phyloP scores from a whole-genome alignment of 169 alveolate genomes.

The Plasmodium knowlesi region DNA sequence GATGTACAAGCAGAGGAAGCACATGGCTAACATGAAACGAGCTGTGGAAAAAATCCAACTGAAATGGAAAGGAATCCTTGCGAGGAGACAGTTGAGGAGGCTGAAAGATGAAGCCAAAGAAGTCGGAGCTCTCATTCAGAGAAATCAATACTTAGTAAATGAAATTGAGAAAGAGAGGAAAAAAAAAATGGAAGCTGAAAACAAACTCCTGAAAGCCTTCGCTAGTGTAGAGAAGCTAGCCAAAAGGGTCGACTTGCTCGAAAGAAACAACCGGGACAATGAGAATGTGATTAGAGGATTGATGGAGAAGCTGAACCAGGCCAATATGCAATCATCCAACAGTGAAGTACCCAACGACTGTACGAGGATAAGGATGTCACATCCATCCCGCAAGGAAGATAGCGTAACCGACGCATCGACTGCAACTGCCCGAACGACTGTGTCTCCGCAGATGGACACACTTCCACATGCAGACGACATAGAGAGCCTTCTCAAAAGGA shows the following conservation, averaged over 20 bases:
- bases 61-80: constrained; percentile 84
- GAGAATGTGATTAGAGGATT: constrained; percentile 25
- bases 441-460: background rate
- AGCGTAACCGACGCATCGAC: background rate
- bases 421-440: background rate
- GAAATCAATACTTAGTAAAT: constrained; percentile 78
- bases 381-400: background rate
- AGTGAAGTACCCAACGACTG: background rate
- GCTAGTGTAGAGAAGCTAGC: constrained; percentile 81
- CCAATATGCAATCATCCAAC: background rate
- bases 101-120: constrained; percentile 86
- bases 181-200: constrained; percentile 84
- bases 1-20: constrained; percentile 74
- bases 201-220: constrained; percentile 80
- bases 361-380: background rate
- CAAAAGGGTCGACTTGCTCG: constrained; percentile 76
- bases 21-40: constrained; percentile 71
- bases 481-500: background rate
- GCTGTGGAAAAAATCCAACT: constrained; percentile 83
- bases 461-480: background rate
- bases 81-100: constrained; percentile 84
- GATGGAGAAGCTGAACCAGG: background rate
- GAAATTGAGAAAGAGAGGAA: constrained; percentile 82
- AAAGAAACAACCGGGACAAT: constrained; percentile 74
- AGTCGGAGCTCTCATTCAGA: constrained; percentile 79